Evolutionary conservation across 75 land plant species (phyloP).

Genomic region (Selaginella moellendorffii): DNA sequence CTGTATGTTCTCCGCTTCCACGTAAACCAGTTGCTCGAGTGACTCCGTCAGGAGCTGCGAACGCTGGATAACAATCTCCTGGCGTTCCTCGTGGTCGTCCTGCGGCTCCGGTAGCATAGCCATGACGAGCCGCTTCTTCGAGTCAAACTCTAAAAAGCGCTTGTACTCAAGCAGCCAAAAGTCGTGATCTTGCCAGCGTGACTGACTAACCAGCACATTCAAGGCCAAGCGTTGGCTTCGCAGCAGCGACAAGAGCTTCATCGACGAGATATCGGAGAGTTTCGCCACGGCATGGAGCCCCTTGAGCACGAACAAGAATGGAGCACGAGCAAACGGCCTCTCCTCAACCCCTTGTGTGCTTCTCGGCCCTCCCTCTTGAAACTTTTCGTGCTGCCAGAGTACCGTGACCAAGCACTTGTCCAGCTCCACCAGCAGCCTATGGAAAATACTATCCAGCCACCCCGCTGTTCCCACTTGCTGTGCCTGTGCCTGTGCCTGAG

Average conservation of each 20-base stretch:
- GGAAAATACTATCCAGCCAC: constrained; percentile 33
- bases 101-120: constrained; percentile 57
- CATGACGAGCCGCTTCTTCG: constrained; percentile 47
- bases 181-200: constrained; percentile 38
- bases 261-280: constrained; percentile 41
- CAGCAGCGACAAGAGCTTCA: constrained; percentile 30
- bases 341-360: too few relatives aligned
- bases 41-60: constrained; percentile 48
- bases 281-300: constrained; percentile 51
- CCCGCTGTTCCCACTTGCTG: constrained; percentile 17
- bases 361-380: background rate
- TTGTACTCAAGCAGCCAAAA: constrained; percentile 47
- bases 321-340: constrained; percentile 27
- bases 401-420: constrained; percentile 37
- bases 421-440: constrained; percentile 35
- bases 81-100: constrained; percentile 54
- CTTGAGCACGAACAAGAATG: constrained; percentile 44
- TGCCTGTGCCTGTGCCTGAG: too few relatives aligned
- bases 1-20: constrained; percentile 38
- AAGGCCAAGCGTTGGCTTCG: constrained; percentile 23
- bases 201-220: constrained; percentile 39
- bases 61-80: constrained; percentile 61
- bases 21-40: constrained; percentile 42
- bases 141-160: constrained; percentile 41
- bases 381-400: constrained; percentile 14